Evolutionary conservation across 2,329 filamentous ascomycete genomes (phyloP).

Genomic region (Beauveria medogensis): DNA sequence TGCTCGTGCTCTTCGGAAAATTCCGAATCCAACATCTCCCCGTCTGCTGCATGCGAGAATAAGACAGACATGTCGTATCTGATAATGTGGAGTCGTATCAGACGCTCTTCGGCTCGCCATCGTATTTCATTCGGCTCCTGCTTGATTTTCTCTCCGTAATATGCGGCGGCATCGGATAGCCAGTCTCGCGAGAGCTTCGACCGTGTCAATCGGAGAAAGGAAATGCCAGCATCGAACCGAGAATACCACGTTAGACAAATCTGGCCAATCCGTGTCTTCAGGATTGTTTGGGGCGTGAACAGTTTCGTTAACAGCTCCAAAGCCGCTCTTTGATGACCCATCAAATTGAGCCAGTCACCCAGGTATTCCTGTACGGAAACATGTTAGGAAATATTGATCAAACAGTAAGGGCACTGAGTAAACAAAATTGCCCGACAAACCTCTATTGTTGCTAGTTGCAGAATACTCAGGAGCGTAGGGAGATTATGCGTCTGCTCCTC

Average conservation of each 20-base stretch:
- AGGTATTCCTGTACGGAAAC: constrained; percentile 64
- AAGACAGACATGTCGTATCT: constrained; percentile 74
- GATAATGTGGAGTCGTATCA: constrained; percentile 60
- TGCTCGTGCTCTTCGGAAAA: constrained; percentile 55
- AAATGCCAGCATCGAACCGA: constrained; percentile 78
- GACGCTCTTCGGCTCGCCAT: constrained; percentile 59
- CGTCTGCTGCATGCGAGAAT: constrained; percentile 59
- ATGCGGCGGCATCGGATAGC: constrained; percentile 60
- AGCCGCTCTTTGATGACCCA: constrained; percentile 87
- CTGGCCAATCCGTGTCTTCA: constrained; percentile 61
- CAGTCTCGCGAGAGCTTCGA: constrained; percentile 69
- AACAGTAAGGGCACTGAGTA: background rate
- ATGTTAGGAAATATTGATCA: background rate
- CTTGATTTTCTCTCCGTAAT: constrained; percentile 50
- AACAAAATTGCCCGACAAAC: constrained; percentile 39
- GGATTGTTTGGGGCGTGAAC: constrained; percentile 67
- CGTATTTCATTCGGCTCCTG: constrained; percentile 54
- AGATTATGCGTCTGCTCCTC: constrained; percentile 63
- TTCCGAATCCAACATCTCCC: constrained; percentile 54
- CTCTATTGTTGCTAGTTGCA: constrained; percentile 91
- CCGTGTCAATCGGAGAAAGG: constrained; percentile 72
- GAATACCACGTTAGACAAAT: constrained; percentile 83
- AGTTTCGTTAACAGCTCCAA: constrained; percentile 70
- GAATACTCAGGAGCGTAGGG: constrained; percentile 73
- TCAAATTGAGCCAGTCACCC: constrained; percentile 89